These are phyloP conservation scores for Cordyceps pruinosa DNA, from an alignment of 2,329 filamentous ascomycete species.

Conservation along the genomic window DNA sequence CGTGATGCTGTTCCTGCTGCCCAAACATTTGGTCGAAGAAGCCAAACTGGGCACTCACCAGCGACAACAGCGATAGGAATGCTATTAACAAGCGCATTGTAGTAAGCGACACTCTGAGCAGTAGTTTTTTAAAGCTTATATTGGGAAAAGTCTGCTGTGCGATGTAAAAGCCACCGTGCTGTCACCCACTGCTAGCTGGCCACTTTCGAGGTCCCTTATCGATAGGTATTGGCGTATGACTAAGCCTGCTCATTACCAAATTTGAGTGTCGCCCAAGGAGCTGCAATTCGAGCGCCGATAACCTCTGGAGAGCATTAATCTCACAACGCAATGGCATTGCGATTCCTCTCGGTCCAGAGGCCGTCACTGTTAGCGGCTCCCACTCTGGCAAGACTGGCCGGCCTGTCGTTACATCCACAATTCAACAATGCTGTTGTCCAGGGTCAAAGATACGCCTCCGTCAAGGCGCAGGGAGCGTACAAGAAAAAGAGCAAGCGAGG, in stretches of 20 bases:
- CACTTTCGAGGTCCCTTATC: constrained; percentile 15
- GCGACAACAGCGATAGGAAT: constrained; percentile 52
- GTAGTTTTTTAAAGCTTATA: constrained; percentile 21
- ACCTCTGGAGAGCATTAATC: constrained; percentile 23
- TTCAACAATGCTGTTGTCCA: constrained; percentile 36
- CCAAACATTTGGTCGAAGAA: constrained; percentile 99
- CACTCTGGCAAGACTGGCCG: constrained; percentile 19
- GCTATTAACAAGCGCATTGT: constrained; percentile 27
- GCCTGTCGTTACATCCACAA: constrained; percentile 22
- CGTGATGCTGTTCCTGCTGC: constrained; percentile 42
- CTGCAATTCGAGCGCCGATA: constrained; percentile 23
- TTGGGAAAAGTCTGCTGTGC: not conserved
- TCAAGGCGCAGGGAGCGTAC: constrained; percentile 61
- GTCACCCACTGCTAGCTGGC: constrained; percentile 17
- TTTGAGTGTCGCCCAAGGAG: constrained; percentile 13
- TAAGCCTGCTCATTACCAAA: constrained; percentile 14
- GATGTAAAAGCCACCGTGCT: not conserved
- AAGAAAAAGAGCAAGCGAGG: constrained; percentile 57
- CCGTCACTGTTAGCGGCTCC: constrained; percentile 36
- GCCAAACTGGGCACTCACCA: constrained; percentile 71
- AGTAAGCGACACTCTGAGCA: constrained; percentile 13
- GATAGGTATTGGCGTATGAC: constrained; percentile 14
- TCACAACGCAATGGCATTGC: constrained; percentile 30
- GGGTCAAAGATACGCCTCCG: constrained; percentile 48
- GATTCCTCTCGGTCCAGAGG: constrained; percentile 40